Evolutionary conservation across 257 asterid genomes (phyloP), one percentile per base, ranked within the genome.

Genomic region (Primulina huaijiensis): DNA sequence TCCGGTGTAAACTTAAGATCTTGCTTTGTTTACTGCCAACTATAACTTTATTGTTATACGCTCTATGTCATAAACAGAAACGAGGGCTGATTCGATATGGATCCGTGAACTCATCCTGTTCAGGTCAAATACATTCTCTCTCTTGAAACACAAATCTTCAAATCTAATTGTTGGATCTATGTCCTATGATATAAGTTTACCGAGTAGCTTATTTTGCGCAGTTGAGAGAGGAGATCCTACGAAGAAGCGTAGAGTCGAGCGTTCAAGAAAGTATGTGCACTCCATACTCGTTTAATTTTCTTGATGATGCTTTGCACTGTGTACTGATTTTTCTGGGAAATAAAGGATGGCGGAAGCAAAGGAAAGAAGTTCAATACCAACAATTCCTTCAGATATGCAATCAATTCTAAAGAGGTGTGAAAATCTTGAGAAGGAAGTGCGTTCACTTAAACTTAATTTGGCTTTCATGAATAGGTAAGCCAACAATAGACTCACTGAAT

Each of bases 311-410:
- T 38, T 52, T 62, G 35, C 69, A 37, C 31, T 60, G 35, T 10
- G 63, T 63, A 55, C 21, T 59, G 20, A 25, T 8, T 64, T 34
- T 31, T 74, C 6, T 72, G 65, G 0, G 16, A 19, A 43, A 65
- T 82, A 77, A 74, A 89, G 96, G 79, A 91, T 89, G 96, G 96
- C 96, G 17, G 96, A 87, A 90, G 97, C 96, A 17, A 91, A 89
- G 81, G 97, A 86, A 82, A 89, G 84, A 75, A 89, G 88, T 62
- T 79, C 82, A 56, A 82, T 87, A 3, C 95, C 96, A 0, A 74
- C 84, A 40, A 73, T 91, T 75, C 90, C 96, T 53, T 84, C 95
- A n/a, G 95, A 89, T 60, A 86, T 83, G 88, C 93, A 84, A 52
- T 82, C 96, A 68, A 72, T 87, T 29, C 55, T 84, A 69, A 89